Percentiles rank a stretch among this genome's conserved stretches.
These are phyloP conservation scores for Colletotrichum sansevieriae DNA, from an alignment of 2,329 filamentous ascomycete species.

Conservation along the genomic window DNA sequence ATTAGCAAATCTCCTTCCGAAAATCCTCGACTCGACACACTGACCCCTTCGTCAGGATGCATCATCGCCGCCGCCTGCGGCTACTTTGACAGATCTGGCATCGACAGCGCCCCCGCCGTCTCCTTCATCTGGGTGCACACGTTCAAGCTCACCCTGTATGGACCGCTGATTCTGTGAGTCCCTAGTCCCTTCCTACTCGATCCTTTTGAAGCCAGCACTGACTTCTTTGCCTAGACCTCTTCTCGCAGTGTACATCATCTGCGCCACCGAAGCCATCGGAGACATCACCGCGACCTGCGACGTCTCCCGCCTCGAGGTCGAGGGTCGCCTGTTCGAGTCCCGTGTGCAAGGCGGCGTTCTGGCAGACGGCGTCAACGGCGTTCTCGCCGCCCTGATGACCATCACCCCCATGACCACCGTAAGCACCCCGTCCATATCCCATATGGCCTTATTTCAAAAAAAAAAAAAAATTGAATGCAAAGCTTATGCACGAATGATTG, in stretches of 20 bases:
- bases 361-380: slow-evolving; percentile 81
- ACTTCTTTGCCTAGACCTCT: slow-evolving; percentile 59
- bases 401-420: slow-evolving; percentile 81
- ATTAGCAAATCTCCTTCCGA: not conserved
- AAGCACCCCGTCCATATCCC: not conserved
- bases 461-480: no score
- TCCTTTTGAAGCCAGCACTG: not conserved
- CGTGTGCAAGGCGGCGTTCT: slow-evolving; percentile 84
- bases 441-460: not conserved
- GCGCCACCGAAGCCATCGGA: slow-evolving; percentile 83
- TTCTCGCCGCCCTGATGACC: slow-evolving; percentile 81
- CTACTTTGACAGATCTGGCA: slow-evolving; percentile 81
- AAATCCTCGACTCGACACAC: no score
- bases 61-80: slow-evolving; percentile 83
- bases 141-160: slow-evolving; percentile 79
- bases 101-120: slow-evolving; percentile 77
- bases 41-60: slow-evolving; percentile 68
- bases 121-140: slow-evolving; percentile 86
- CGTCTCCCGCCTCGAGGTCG: slow-evolving; percentile 80
- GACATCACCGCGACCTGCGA: slow-evolving; percentile 87
- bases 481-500: not conserved
- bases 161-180: slow-evolving; percentile 72
- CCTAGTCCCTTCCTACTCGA: not conserved
- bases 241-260: slow-evolving; percentile 77
- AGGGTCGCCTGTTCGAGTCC: slow-evolving; percentile 78